Conservation (phyloP, 257 asterid species). For the Fraxinus anomala region DNA sequence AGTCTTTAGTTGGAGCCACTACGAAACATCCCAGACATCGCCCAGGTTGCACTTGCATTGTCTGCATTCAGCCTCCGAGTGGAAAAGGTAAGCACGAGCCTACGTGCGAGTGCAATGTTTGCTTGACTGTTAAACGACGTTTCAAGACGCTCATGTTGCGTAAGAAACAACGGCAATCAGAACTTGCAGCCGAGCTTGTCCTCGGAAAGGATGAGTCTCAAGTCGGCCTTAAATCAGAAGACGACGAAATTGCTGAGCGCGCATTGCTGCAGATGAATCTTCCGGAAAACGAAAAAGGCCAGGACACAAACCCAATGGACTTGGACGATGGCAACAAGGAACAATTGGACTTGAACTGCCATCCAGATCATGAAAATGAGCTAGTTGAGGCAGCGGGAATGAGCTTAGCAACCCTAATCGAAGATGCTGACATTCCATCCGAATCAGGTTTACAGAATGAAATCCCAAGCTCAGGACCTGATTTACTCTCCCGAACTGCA, state of each 20-base stretch:
- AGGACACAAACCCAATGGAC: constrained; percentile 20
- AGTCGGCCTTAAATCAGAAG: constrained; percentile 31
- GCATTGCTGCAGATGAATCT: constrained; percentile 43
- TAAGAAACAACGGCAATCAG: constrained; percentile 65
- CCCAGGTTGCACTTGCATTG: constrained; percentile 91
- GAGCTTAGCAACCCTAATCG: constrained; percentile 49
- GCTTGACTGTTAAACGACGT: constrained; percentile 77
- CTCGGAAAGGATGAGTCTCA: constrained; percentile 40
- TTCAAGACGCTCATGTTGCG: constrained; percentile 90
- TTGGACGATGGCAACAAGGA: constrained; percentile 46
- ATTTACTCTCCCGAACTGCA: constrained; percentile 4
- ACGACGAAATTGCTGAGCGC: constrained; percentile 35
- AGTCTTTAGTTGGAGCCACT: constrained; percentile 64
- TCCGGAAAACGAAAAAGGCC: constrained; percentile 30
- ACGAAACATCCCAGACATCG: constrained; percentile 96
- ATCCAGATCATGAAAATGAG: constrained; percentile 76
- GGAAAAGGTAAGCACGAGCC: constrained; percentile 91
- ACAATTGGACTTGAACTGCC: constrained; percentile 72
- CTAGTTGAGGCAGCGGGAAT: constrained; percentile 53
- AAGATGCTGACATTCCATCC: constrained; percentile 40
- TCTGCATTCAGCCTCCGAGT: constrained; percentile 98
- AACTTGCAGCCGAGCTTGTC: constrained; percentile 57
- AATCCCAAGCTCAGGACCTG: constrained; percentile 8
- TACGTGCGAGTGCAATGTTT: constrained; percentile 87
- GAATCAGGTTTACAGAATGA: constrained; percentile 18